Evolutionary conservation across 2,329 filamentous ascomycete genomes (phyloP), one percentile per base, ranked within the genome.

Genomic region (Hypoxylon sp.): DNA sequence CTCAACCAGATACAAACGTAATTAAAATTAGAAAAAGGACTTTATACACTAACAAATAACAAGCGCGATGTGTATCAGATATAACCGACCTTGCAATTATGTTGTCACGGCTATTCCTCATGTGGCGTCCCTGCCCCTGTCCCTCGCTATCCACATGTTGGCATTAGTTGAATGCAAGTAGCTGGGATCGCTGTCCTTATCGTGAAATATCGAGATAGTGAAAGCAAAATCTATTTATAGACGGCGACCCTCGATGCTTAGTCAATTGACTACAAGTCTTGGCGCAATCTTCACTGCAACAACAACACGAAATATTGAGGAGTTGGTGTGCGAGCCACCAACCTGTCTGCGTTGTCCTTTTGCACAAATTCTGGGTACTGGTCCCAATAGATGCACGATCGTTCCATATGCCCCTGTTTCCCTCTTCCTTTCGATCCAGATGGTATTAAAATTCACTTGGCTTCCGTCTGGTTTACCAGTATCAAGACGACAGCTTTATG

Each of bases 141-240:
- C 29, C 31, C 19, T 50, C 17, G 32, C 15, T 50, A 50, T 50
- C 15, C 21, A 27, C 19, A 58, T 53, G 31, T 19, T 29, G 11
- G 11, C 7, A n/a, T 29, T 27, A 48, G 7, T 27, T 48, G 21
- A 48, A 32, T 32, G n/a, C 10, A 19, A 6, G 15, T 39, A 58
- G 29, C 35, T 32, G n/a, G 32, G 29, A 2, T 31, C 6, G 5
- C 17, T 53, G 10, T 31, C 24, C 3, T 24, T 4, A 53, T 35
- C 8, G 13, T 10, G 19, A 50, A 37, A 39, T 42, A 62, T 59
- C 44, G 3, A 24, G n/a, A 24, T 48, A 59, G 46, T 29, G 51
- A 63, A 56, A 52, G n/a, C 13, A 13, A 11, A 15, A 42, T 67
- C 68, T 70, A 70, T 63, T 65, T 68, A 70, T 70, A 70, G 51